These are phyloP conservation scores for Pelagophyceae sp. DNA, from an alignment of 352 stramenopile species.

Conservation along the genomic window DNA sequence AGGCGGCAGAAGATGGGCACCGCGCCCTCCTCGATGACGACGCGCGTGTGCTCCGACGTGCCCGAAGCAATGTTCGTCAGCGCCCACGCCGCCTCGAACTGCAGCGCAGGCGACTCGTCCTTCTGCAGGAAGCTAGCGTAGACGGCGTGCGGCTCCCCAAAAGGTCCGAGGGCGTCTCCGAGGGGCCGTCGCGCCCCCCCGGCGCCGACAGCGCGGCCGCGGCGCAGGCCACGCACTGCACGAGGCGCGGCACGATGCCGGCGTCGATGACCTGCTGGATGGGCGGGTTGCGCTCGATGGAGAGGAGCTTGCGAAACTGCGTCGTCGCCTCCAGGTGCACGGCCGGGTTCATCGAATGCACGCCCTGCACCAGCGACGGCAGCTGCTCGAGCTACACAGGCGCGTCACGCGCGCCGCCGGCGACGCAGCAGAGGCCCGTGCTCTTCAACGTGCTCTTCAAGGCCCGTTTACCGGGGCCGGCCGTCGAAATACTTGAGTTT, in stretches of 20 bases:
- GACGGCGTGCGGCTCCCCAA: too few relatives aligned
- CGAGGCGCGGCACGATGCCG: conserved; percentile 93
- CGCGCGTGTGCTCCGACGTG: conserved; percentile 90
- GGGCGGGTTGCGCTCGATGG: conserved; percentile 95
- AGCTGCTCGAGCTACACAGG: conserved; percentile 85
- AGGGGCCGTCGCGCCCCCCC: too few relatives aligned
- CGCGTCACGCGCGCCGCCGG: too few relatives aligned
- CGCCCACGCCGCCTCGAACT: conserved; percentile 98
- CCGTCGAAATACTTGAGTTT: too few relatives aligned
- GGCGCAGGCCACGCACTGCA: conserved; percentile 60
- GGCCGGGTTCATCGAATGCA: conserved; percentile 76
- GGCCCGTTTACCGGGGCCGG: too few relatives aligned
- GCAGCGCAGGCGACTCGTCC: conserved; percentile 76
- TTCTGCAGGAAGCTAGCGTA: conserved; percentile 77
- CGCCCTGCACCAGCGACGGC: conserved; percentile 80
- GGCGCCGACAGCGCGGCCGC: too few relatives aligned
- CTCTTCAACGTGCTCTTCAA: too few relatives aligned
- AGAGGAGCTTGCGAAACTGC: conserved; percentile 95
- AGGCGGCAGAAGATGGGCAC: conserved; percentile 94
- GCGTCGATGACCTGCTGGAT: conserved; percentile 98
- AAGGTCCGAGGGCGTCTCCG: too few relatives aligned
- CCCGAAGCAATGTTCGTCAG: conserved; percentile 99
- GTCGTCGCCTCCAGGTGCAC: conserved; percentile 90
- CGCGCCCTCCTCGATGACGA: conserved; percentile 91
- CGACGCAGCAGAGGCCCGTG: too few relatives aligned